Conservation (phyloP, 1,284 basidiomycete genomes). For the Ustilago xerochloae region DNA sequence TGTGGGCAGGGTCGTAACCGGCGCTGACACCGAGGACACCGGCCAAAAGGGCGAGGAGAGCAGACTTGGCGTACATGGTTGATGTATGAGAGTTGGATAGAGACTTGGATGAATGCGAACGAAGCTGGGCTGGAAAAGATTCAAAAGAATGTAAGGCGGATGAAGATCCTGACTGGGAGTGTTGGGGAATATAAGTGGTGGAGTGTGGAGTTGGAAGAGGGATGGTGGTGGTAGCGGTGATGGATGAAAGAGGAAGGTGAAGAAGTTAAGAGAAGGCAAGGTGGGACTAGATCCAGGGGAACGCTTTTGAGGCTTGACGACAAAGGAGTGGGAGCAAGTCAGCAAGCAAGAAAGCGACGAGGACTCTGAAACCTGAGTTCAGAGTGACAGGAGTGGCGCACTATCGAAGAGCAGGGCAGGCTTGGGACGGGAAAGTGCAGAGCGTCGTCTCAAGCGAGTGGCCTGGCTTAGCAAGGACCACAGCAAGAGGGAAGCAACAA, state of each 20-base stretch:
- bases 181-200: neutral
- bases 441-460: slow-evolving; percentile 9
- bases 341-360: neutral
- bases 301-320: slow-evolving; percentile 4
- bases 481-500: neutral
- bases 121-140: neutral
- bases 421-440: neutral
- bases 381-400: neutral
- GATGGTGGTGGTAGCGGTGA: slow-evolving; percentile 10
- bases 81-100: neutral
- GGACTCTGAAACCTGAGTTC: too few relatives aligned
- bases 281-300: neutral
- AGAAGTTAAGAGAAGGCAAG: neutral
- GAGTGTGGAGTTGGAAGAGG: neutral
- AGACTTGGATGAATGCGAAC: neutral
- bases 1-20: slow-evolving; percentile 50
- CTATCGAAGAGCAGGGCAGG: neutral
- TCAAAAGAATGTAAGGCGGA: slow-evolving; percentile 34
- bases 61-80: slow-evolving; percentile 49
- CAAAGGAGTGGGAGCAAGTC: neutral
- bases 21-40: slow-evolving; percentile 49
- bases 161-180: slow-evolving; percentile 2
- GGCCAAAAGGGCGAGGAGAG: slow-evolving; percentile 47
- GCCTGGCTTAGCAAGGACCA: neutral
- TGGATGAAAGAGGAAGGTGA: slow-evolving; percentile 13